These are phyloP conservation scores for Pleurotus sapidus DNA, from an alignment of 768 basidiomycete genomes.

Conservation along the genomic window DNA sequence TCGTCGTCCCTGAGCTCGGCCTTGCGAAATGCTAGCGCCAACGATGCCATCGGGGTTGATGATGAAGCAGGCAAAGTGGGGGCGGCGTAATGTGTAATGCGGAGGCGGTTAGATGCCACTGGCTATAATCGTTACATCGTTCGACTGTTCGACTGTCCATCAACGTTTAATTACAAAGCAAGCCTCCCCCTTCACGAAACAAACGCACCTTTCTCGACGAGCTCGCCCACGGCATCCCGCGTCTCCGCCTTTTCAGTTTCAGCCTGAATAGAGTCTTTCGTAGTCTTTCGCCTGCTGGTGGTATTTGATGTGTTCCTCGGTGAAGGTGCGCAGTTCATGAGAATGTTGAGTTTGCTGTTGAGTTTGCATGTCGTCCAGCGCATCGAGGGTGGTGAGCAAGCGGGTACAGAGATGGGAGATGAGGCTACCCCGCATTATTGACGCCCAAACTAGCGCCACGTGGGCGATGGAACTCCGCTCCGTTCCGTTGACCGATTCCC, in stretches of 20 bases:
- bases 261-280: neutral
- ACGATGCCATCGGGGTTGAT: constrained; percentile 13
- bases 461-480: too few species aligned
- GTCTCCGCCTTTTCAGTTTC: constrained; percentile 51
- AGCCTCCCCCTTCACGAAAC: neutral
- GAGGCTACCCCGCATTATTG: too few species aligned
- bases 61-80: constrained; percentile 3
- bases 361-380: constrained; percentile 10
- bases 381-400: constrained; percentile 14
- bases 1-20: too few species aligned
- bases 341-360: too few species aligned
- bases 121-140: constrained; percentile 37
- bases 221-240: constrained; percentile 46
- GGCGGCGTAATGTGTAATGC: constrained; percentile 24
- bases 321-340: constrained; percentile 11
- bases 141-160: constrained; percentile 33
- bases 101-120: constrained; percentile 43
- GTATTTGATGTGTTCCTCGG: neutral
- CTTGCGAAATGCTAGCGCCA: too few species aligned
- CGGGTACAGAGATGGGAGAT: constrained; percentile 17
- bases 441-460: too few species aligned
- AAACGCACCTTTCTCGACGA: constrained; percentile 60
- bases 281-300: constrained; percentile 7
- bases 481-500: too few species aligned
- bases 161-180: neutral